Percentiles rank a stretch among this genome's conserved stretches.
Evolutionary conservation across 371 early-diverging fungal species (phyloP).

Genomic region (Saksenaea vasiformis): DNA sequence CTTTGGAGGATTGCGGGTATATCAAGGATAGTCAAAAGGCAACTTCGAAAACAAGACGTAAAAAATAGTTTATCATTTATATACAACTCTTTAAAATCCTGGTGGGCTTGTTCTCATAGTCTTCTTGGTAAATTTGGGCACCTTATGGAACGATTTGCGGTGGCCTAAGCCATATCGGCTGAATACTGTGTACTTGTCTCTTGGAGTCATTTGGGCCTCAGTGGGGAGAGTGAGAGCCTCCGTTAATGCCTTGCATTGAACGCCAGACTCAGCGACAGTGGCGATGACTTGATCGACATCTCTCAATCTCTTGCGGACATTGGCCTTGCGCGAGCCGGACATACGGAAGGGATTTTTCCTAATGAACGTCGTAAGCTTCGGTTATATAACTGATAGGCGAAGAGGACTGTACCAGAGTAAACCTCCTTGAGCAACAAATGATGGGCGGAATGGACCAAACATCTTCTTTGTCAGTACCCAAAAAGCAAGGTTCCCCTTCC

Average conservation of each 20-base stretch:
- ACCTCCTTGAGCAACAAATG: conserved; percentile 70
- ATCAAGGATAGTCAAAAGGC: conserved; percentile 32
- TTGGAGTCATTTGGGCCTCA: conserved; percentile 83
- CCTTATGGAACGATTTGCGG: conserved; percentile 95
- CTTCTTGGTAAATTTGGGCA: conserved; percentile 93
- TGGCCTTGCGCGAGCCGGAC: conserved; percentile 91
- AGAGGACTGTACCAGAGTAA: conserved; percentile 61
- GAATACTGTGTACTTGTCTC: conserved; percentile 94
- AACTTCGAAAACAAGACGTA: background rate
- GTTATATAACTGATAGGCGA: background rate
- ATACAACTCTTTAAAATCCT: conserved; percentile 59
- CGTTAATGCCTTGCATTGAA: conserved; percentile 86
- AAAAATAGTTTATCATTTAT: conserved; percentile 1
- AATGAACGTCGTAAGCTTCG: background rate
- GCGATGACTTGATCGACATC: conserved; percentile 91
- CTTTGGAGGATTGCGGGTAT: conserved; percentile 68
- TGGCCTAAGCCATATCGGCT: conserved; percentile 78
- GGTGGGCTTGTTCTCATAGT: conserved; percentile 81
- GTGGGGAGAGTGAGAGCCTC: conserved; percentile 74
- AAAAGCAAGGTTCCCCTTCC: background rate
- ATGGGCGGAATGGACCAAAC: conserved; percentile 80
- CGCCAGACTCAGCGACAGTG: conserved; percentile 81
- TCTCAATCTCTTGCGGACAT: conserved; percentile 89
- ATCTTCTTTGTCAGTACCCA: conserved; percentile 29
- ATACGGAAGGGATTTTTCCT: conserved; percentile 83